phyloP scores from a whole-genome alignment of 352 stramenopile genomes.

The Albugo candida region DNA sequence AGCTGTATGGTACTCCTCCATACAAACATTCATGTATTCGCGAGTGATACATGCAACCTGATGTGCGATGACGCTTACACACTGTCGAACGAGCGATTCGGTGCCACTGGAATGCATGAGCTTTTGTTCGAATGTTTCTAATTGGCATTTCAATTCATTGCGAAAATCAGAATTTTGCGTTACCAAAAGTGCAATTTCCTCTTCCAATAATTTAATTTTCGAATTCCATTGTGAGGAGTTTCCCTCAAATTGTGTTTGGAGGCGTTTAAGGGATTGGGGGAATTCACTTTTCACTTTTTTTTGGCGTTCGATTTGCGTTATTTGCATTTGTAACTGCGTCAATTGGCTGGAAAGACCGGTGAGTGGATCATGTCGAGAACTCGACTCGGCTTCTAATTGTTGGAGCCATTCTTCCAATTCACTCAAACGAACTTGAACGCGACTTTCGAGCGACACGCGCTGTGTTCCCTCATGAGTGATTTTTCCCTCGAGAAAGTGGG shows the following conservation, averaged over 20 bases:
- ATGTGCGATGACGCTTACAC: conserved; percentile 70
- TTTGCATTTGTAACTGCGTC: not conserved
- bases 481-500: conserved; percentile 39
- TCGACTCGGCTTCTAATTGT: conserved; percentile 5
- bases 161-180: conserved; percentile 17
- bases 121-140: conserved; percentile 26
- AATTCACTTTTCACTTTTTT: not conserved
- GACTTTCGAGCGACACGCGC: conserved; percentile 30
- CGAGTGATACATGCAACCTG: conserved; percentile 65
- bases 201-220: conserved; percentile 11
- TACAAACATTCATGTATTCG: conserved; percentile 25
- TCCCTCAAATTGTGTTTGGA: not conserved
- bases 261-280: not conserved
- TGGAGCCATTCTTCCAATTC: conserved; percentile 68
- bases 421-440: conserved; percentile 27
- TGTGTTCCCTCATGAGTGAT: conserved; percentile 40
- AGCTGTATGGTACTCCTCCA: no score
- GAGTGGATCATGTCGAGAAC: no score
- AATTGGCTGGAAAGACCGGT: no score
- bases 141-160: conserved; percentile 22
- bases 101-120: conserved; percentile 43
- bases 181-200: conserved; percentile 23
- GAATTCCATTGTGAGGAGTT: not conserved
- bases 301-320: not conserved
- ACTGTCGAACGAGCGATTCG: conserved; percentile 55